Conservation (phyloP, 306 rosid species). For the Vachellia collinsii region DNA sequence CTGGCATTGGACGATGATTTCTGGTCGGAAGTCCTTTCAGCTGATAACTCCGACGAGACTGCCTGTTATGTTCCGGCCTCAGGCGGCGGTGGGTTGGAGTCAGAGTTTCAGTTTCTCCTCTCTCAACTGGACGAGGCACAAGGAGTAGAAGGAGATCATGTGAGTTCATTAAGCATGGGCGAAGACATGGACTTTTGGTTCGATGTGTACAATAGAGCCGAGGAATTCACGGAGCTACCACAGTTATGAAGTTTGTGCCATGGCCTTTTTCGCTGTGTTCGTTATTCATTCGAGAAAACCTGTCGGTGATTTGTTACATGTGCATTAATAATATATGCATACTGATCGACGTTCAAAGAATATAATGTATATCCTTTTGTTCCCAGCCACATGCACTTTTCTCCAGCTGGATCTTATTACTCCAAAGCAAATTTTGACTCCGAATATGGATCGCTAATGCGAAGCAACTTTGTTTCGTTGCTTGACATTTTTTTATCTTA, state of each 20-base stretch:
- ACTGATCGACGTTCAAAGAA: not conserved
- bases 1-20: slow-evolving; percentile 64
- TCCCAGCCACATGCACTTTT: not conserved
- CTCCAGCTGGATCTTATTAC: no score
- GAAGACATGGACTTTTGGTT: slow-evolving; percentile 68
- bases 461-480: not conserved
- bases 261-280: not conserved
- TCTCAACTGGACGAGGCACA: slow-evolving; percentile 32
- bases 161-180: slow-evolving; percentile 27
- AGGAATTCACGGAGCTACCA: slow-evolving; percentile 46
- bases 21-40: slow-evolving; percentile 68
- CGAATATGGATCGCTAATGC: no score
- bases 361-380: not conserved
- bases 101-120: slow-evolving; percentile 25
- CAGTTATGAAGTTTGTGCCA: slow-evolving; percentile 30
- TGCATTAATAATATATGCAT: no score
- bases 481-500: not conserved
- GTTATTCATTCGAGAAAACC: slow-evolving; percentile 7
- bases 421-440: not conserved
- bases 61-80: slow-evolving; percentile 22
- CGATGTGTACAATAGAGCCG: slow-evolving; percentile 55
- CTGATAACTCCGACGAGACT: slow-evolving; percentile 36
- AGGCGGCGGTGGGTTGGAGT: not conserved
- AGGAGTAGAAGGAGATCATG: slow-evolving; percentile 19
- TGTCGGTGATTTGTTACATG: not conserved